These are phyloP conservation scores for Fusarium sp. DNA, from an alignment of 2,329 filamentous ascomycete species.

Conservation along the genomic window DNA sequence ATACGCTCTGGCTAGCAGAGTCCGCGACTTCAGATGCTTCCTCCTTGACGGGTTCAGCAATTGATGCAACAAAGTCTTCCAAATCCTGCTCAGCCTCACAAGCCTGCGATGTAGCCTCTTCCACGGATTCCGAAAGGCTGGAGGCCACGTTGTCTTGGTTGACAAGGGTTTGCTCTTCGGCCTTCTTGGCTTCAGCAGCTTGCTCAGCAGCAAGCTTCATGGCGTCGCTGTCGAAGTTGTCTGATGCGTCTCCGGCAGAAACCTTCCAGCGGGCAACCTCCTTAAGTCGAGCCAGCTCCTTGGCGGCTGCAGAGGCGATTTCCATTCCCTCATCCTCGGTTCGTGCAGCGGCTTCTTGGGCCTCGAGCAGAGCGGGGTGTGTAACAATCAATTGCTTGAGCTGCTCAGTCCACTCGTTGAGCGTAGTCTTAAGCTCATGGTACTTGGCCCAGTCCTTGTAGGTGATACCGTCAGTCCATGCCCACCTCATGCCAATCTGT, in stretches of 20 bases:
- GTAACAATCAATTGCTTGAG: slow-evolving; percentile 82
- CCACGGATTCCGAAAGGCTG: slow-evolving; percentile 25
- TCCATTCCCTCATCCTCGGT: slow-evolving; percentile 86
- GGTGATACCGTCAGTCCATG: slow-evolving; percentile 94
- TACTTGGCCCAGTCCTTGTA: slow-evolving; percentile 99
- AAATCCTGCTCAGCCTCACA: slow-evolving; percentile 36
- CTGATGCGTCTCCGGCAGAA: slow-evolving; percentile 77
- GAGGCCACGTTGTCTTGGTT: slow-evolving; percentile 47
- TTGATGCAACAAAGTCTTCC: slow-evolving; percentile 42
- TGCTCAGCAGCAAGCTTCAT: slow-evolving; percentile 70
- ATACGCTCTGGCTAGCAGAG: slow-evolving; percentile 12
- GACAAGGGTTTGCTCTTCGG: slow-evolving; percentile 42
- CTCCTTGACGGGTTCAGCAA: slow-evolving; percentile 37
- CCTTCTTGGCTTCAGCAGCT: slow-evolving; percentile 45
- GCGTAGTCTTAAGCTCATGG: slow-evolving; percentile 85
- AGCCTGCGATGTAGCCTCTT: slow-evolving; percentile 32
- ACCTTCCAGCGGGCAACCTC: slow-evolving; percentile 90
- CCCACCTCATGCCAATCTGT: slow-evolving; percentile 94
- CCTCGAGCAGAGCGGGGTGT: slow-evolving; percentile 78
- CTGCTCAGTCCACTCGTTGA: slow-evolving; percentile 87
- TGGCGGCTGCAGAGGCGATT: slow-evolving; percentile 82
- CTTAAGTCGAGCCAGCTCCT: slow-evolving; percentile 85
- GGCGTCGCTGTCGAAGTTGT: slow-evolving; percentile 82
- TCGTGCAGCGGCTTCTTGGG: slow-evolving; percentile 76
- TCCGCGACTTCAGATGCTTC: slow-evolving; percentile 16